A percentile compares a stretch with the other conserved stretches of the same genome.
Conservation (phyloP, 768 basidiomycete genomes). For the Amanita brunnescens region DNA sequence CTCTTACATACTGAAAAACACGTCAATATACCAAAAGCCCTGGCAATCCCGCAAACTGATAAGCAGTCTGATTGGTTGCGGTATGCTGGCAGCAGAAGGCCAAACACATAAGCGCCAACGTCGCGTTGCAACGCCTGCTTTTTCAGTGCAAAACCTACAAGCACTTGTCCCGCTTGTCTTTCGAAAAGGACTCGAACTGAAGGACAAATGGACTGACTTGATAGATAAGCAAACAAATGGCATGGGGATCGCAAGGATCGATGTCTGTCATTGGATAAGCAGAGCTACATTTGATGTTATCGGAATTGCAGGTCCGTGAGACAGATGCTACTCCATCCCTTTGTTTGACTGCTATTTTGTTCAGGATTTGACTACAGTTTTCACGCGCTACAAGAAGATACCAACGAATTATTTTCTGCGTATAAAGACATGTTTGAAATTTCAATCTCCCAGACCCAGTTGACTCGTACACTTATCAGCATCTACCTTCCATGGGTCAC, state of each 20-base stretch:
- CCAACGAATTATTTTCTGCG: slow-evolving; percentile 69
- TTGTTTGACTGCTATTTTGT: background rate
- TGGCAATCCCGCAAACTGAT: slow-evolving; percentile 71
- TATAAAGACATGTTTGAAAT: slow-evolving; percentile 84
- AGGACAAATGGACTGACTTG: slow-evolving; percentile 50
- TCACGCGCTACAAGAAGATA: slow-evolving; percentile 70
- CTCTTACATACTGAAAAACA: slow-evolving; percentile 64
- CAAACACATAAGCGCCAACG: slow-evolving; percentile 73
- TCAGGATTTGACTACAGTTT: slow-evolving; percentile 83
- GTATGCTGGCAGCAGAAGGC: slow-evolving; percentile 76
- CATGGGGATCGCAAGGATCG: slow-evolving; percentile 31
- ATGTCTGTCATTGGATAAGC: slow-evolving; percentile 76
- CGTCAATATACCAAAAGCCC: slow-evolving; percentile 74
- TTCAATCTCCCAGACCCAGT: slow-evolving; percentile 48
- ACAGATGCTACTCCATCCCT: background rate
- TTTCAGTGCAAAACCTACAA: slow-evolving; percentile 71
- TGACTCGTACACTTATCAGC: slow-evolving; percentile 36
- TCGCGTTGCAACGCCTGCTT: slow-evolving; percentile 68
- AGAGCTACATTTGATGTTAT: slow-evolving; percentile 88
- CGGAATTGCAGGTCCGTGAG: slow-evolving; percentile 64
- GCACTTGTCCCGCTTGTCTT: slow-evolving; percentile 67
- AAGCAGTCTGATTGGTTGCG: slow-evolving; percentile 70
- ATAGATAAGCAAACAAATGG: slow-evolving; percentile 18
- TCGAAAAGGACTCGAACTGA: slow-evolving; percentile 53
- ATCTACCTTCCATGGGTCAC: slow-evolving; percentile 53